phyloP scores from a whole-genome alignment of 2,329 filamentous ascomycete species.

The Fusarium newnesense region DNA sequence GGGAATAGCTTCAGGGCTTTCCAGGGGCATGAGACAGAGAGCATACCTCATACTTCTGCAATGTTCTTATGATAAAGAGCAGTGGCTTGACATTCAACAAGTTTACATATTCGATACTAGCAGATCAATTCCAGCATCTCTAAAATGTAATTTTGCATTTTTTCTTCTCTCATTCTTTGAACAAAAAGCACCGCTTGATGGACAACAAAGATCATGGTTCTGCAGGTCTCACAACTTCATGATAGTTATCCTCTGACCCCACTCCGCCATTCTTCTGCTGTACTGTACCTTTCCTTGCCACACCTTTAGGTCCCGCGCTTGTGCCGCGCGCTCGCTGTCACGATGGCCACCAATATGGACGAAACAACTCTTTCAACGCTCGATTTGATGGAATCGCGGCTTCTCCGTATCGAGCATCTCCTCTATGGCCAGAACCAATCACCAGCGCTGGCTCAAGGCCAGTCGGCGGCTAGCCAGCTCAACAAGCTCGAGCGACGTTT shows the following conservation, averaged over 20 bases:
- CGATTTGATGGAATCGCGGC: conserved; percentile 66
- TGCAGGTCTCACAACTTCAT: conserved; percentile 39
- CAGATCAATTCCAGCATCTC: no score
- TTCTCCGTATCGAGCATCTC: conserved; percentile 68
- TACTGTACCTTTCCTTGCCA: conserved; percentile 19
- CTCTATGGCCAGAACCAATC: conserved; percentile 60
- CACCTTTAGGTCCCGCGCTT: conserved; percentile 26
- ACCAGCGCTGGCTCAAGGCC: conserved; percentile 47
- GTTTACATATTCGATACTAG: not conserved
- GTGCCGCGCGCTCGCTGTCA: conserved; percentile 27
- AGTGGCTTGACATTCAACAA: not conserved
- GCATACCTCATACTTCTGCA: not conserved
- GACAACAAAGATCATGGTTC: conserved; percentile 23
- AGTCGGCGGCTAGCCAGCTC: conserved; percentile 57
- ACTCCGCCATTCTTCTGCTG: conserved; percentile 22
- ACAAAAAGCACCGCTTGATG: conserved; percentile 1
- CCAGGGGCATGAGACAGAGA: conserved; percentile 12
- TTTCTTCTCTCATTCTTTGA: not conserved
- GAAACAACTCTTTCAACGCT: conserved; percentile 66
- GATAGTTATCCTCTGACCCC: conserved; percentile 14
- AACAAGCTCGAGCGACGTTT: conserved; percentile 66
- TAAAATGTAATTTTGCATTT: not conserved
- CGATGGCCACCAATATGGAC: conserved; percentile 56
- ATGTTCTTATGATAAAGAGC: conserved; percentile 7
- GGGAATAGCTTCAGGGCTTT: conserved; percentile 29